These are phyloP conservation scores for Coccomyxa subellipsoidea DNA, from an alignment of 163 green algal species.

Conservation along the genomic window DNA sequence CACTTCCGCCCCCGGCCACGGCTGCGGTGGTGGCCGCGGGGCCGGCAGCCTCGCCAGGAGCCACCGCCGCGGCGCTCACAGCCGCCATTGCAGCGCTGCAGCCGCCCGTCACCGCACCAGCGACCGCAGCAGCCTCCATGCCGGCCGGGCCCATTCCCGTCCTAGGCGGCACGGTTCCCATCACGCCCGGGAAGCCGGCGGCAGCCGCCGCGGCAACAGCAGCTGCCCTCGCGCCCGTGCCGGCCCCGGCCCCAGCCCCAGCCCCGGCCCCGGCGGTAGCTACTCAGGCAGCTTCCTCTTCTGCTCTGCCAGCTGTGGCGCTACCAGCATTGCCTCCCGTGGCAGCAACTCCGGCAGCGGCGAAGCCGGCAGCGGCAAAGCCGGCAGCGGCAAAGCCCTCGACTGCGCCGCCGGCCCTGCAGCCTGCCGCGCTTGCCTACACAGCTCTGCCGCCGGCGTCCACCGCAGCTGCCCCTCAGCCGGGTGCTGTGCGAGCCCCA, in stretches of 20 bases:
- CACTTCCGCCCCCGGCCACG: not conserved
- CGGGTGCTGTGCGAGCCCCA: not conserved
- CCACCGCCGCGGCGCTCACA: not conserved
- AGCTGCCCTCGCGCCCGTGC: not conserved
- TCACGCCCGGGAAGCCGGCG: not conserved
- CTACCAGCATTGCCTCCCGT: too few species aligned
- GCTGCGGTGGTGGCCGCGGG: not conserved
- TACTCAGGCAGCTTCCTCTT: too few species aligned
- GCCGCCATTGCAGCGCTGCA: not conserved
- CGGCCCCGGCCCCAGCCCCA: not conserved
- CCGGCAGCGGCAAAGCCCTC: not conserved
- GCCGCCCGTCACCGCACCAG: not conserved
- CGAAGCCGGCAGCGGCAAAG: not conserved
- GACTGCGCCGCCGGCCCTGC: not conserved
- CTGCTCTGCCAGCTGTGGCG: too few species aligned
- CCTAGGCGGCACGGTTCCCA: not conserved
- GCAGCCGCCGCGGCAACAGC: not conserved
- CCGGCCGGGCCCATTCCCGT: conserved; percentile 2
- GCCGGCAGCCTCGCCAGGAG: not conserved
- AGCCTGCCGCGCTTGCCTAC: not conserved
- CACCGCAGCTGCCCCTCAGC: not conserved
- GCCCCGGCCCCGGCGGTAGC: too few species aligned
- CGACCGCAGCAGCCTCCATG: not conserved
- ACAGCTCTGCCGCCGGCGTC: not conserved
- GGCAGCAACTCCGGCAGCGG: too few species aligned